A percentile compares a stretch with the other conserved stretches of the same genome.
Evolutionary conservation across 2,329 filamentous ascomycete species (phyloP).

Genomic region (Huntiella savannae): DNA sequence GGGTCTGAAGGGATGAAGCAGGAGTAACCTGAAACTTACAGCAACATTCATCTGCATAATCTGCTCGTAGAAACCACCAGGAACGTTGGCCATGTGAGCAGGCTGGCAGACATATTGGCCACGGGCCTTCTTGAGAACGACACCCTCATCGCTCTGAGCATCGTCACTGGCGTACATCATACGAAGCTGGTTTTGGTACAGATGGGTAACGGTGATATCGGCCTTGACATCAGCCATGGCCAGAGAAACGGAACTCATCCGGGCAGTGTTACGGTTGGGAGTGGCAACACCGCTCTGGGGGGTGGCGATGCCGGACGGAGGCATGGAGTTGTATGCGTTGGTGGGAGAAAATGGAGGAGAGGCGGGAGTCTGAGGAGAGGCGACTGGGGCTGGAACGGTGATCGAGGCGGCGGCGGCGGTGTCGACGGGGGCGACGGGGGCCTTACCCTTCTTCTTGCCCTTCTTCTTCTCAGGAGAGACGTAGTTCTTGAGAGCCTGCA

Average conservation of each 20-base stretch:
- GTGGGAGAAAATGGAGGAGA: not conserved
- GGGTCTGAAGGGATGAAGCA: too few relatives aligned
- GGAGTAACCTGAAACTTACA: constrained; percentile 20
- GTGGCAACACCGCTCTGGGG: constrained; percentile 3
- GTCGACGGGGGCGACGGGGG: not conserved
- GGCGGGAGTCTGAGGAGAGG: not conserved
- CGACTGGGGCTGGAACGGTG: not conserved
- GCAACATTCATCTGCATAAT: constrained; percentile 28
- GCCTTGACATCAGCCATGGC: constrained; percentile 11
- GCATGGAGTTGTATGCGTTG: not conserved
- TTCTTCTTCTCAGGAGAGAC: constrained; percentile 6
- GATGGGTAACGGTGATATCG: constrained; percentile 11
- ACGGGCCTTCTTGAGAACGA: constrained; percentile 21
- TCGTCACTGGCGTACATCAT: constrained; percentile 11
- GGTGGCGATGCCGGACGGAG: constrained; percentile 2
- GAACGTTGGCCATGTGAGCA: constrained; percentile 18
- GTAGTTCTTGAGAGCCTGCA: constrained; percentile 9
- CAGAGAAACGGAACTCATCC: constrained; percentile 7
- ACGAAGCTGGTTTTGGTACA: constrained; percentile 12
- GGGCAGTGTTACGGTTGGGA: not conserved
- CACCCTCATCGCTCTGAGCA: constrained; percentile 15
- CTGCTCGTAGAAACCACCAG: constrained; percentile 28
- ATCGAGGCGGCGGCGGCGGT: not conserved
- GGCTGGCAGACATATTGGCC: constrained; percentile 23
- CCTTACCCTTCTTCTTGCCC: constrained; percentile 1